Base-by-base conservation (phyloP, 2,329 filamentous ascomycete genomes). In the Sphaceloma murrayae region DNA sequence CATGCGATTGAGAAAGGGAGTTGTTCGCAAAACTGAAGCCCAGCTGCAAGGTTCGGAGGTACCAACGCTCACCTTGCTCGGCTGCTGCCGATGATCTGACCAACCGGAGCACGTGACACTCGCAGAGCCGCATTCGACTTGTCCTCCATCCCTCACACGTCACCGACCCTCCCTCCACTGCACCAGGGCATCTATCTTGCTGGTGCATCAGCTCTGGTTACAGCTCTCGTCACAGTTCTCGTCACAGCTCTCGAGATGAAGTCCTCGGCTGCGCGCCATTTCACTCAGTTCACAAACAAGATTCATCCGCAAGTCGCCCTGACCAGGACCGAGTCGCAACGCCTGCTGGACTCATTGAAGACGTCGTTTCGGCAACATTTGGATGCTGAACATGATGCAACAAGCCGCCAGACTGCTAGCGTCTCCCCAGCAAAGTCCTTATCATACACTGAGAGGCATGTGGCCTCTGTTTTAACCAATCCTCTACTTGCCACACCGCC, bases 291-390 rank as follows among this genome's bases (percentile, higher is more conserved):
- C 56, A 62, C 67, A 8, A 66, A 68, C 18, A 77, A 72, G 56
- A 67, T 81, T 30, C 68, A 72, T 49, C 65, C 65, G 0, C 67
- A 66, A 49, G 53, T 72, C 3, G 70, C 77, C 17, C 64, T 78
- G 11, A 74, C 68, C 18, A 65, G 69, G 3, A 68, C 68, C 46
- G 74, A 82, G 54, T 77, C 73, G 11, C 66, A 74, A 49, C 70
- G 75, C 52, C 65, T 82, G 5, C 68, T 82, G 30, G 69, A 65
- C 43, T 66, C 77, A 14, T 68, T 82, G 50, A 80, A 75, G 16
- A 69, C 67, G 30, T 80, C 77, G 9, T 82, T 82, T 58, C 69
- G 75, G 51, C 66, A 69, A 39, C 75, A 80, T 47, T 69, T 82
- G 31, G 77, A 82, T 53, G 67, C 64, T 43, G 70, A 73, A 47